Conservation (phyloP, 208 protist genomes). For the Acanthamoeba healyi region DNA sequence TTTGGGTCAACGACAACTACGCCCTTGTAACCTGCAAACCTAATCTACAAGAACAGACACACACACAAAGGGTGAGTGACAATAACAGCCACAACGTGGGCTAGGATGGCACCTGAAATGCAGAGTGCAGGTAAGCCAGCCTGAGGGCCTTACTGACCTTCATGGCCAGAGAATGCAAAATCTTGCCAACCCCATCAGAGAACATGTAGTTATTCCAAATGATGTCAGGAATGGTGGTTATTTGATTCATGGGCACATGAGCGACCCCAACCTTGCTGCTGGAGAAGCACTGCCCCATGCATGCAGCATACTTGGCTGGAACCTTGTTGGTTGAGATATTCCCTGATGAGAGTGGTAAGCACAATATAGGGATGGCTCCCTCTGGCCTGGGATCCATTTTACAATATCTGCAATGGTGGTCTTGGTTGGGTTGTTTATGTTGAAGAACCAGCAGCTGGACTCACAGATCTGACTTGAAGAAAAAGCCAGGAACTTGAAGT, state of each 20-base stretch:
- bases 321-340: conserved; percentile 14
- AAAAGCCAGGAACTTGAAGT: conserved; percentile 26
- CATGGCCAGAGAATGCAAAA: conserved; percentile 5
- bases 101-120: conserved; percentile 22
- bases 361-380: background rate
- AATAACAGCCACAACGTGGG: conserved; percentile 1
- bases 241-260: background rate
- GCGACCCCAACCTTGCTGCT: conserved; percentile 11
- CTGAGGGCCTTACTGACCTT: background rate
- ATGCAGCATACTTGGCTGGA: conserved; percentile 15
- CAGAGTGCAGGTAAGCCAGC: conserved; percentile 9
- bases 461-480: conserved; percentile 19
- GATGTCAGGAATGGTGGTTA: conserved; percentile 17
- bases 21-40: conserved; percentile 14
- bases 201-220: conserved; percentile 12
- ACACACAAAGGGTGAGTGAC: background rate
- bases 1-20: conserved; percentile 6
- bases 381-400: conserved; percentile 22
- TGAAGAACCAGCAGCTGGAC: conserved; percentile 20
- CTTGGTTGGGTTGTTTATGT: background rate
- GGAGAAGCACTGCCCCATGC: conserved; percentile 16
- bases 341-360: conserved; percentile 12
- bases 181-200: conserved; percentile 13
- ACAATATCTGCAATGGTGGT: conserved; percentile 11
- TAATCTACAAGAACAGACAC: background rate